Evolutionary conservation across 495 filamentous ascomycete genomes (phyloP), one percentile per base, ranked within the genome.

Genomic region (Choiromyces venosus): DNA sequence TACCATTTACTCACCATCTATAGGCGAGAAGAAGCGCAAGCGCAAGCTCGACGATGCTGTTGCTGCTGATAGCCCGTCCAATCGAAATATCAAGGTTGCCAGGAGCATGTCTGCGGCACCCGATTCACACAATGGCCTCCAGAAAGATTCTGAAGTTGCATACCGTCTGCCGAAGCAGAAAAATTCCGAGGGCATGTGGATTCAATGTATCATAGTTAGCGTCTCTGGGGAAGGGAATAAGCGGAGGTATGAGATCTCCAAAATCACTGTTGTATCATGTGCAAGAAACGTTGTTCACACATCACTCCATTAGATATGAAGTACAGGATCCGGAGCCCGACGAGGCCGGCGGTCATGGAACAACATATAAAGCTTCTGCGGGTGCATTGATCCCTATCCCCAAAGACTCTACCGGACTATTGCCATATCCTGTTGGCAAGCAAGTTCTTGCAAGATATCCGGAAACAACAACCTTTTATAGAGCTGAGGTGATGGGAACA

Each of bases 391-490:
- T 97, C 40, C 89, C 92, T 10, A 97, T 99, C 65, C 93, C 93
- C 4, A 86, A 84, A 12, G 82, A 84, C 66, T 86, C 81, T 66
- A 83, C 85, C 40, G 84, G 84, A 9, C 81, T 97, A 65, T 85
- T 88, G 2, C 87, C 91, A 16, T 94, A 94, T 78, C 85, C 94
- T 1, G 83, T 88, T 70, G 93, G 93, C 19, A 93, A 91, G 79
- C 88, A 88, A 35, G 93, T 96, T 38, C 83, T 96, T 69, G 93
- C 93, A 0, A 84, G 92, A 52, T 96, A 96, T 79, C 93, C 93
- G 0, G 91, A 93, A 71, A 99, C 96, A 14, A 97, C 95, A 2
- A 97, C 94, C 0, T 99, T 99, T 79, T 99, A 99, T 82, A 90
- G 92, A 79, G 95, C 96, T 16, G 94, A 97, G 76, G 94, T 99